phyloP scores from a whole-genome alignment of 305 asterid genomes.

The Solanum hybrid region DNA sequence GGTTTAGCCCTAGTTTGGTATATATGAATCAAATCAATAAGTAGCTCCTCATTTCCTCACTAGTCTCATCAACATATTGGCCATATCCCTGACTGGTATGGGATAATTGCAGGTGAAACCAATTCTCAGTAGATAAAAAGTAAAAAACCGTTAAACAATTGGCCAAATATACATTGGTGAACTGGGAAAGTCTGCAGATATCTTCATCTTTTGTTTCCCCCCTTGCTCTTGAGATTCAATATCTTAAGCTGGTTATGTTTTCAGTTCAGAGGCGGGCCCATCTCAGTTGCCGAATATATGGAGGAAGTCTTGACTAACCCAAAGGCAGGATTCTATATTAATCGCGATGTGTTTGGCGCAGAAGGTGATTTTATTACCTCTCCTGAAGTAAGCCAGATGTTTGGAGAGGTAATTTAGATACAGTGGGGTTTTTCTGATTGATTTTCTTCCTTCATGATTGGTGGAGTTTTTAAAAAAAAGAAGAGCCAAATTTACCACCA shows the following conservation, averaged over 20 bases:
- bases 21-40: background rate
- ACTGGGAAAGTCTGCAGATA: background rate
- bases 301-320: constrained; percentile 96
- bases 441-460: background rate
- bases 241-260: background rate
- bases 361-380: constrained; percentile 88
- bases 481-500: background rate
- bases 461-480: background rate
- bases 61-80: background rate
- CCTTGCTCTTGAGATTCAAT: background rate
- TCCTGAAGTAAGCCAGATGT: constrained; percentile 97
- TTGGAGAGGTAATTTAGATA: constrained; percentile 67
- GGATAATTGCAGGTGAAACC: background rate
- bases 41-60: background rate
- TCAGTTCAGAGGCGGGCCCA: constrained; percentile 91
- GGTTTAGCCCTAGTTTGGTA: background rate
- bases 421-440: background rate
- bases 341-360: constrained; percentile 83
- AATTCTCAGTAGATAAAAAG: background rate
- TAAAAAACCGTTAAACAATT: background rate
- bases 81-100: background rate
- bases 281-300: constrained; percentile 85
- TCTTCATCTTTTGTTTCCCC: background rate
- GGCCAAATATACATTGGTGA: background rate
- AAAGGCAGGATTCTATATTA: constrained; percentile 69